These are phyloP conservation scores for Magnusiomyces suaveolens DNA, from an alignment of 1,139 yeast species.

Conservation along the genomic window DNA sequence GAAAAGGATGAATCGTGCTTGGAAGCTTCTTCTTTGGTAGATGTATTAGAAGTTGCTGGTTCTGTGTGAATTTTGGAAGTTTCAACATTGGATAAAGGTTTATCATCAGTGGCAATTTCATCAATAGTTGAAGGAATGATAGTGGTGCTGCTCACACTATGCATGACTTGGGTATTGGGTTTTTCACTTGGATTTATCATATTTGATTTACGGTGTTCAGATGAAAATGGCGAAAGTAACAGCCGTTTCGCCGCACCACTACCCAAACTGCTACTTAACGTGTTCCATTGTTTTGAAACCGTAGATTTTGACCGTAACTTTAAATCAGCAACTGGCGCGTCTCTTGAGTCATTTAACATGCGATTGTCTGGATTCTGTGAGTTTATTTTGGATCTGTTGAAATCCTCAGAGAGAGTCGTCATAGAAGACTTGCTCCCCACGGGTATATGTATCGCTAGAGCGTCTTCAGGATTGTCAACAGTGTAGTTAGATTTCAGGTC, in stretches of 20 bases:
- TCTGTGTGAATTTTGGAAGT: background rate
- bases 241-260: slow-evolving; percentile 9
- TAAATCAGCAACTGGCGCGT: background rate
- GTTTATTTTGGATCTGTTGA: background rate
- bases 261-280: slow-evolving; percentile 6
- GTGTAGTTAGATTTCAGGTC: background rate
- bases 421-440: background rate
- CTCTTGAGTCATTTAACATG: background rate
- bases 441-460: background rate
- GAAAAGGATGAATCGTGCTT: no score
- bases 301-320: slow-evolving; percentile 12
- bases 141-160: background rate
- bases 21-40: background rate
- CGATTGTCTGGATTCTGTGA: background rate
- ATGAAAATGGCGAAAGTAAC: slow-evolving; percentile 10
- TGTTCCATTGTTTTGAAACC: slow-evolving; percentile 12
- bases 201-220: slow-evolving; percentile 4
- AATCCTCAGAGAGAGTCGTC: background rate
- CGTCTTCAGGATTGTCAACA: background rate
- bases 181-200: background rate
- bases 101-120: background rate
- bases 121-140: background rate
- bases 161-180: background rate
- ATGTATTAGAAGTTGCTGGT: background rate
- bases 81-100: background rate